Percentiles rank a stretch among this genome's conserved stretches.
Conservation (phyloP, 2,329 filamentous ascomycete genomes). For the Sclerotinia trifoliorum region DNA sequence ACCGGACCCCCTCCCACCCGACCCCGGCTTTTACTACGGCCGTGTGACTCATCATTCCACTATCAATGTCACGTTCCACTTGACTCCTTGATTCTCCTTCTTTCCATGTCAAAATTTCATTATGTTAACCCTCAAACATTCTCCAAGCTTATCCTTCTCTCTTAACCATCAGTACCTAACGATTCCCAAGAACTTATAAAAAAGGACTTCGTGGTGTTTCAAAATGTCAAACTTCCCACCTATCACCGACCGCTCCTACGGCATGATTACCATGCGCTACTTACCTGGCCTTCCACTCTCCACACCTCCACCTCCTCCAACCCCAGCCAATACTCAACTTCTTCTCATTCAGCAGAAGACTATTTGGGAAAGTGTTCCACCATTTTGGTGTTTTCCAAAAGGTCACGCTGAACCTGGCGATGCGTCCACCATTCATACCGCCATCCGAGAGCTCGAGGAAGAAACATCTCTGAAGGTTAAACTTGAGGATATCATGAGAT, state of each 20-base stretch:
- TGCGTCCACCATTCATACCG: constrained; percentile 16
- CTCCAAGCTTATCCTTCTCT: no score
- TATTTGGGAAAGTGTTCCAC: neutral
- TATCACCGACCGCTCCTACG: constrained; percentile 30
- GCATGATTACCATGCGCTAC: constrained; percentile 28
- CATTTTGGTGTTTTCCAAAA: constrained; percentile 31
- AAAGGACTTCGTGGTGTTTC: neutral
- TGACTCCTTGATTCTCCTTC: neutral
- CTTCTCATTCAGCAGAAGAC: constrained; percentile 30
- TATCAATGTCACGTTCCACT: neutral
- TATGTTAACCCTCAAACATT: neutral
- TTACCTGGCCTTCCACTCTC: constrained; percentile 7
- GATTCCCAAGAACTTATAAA: neutral
- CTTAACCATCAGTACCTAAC: neutral
- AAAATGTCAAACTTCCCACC: constrained; percentile 11
- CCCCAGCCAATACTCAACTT: constrained; percentile 26
- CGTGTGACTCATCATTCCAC: neutral
- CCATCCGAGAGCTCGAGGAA: constrained; percentile 27
- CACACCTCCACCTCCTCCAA: constrained; percentile 11
- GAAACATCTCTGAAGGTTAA: constrained; percentile 26
- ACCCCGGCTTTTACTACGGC: no score
- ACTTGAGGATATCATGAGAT: constrained; percentile 18
- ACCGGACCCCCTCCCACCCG: fast-evolving
- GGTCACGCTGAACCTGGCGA: constrained; percentile 28
- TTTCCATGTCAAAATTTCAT: neutral